Percentiles rank a stretch among this genome's conserved stretches.
phyloP scores from a whole-genome alignment of 2,329 filamentous ascomycete species.

The Aspergillus pseudonomiae region DNA sequence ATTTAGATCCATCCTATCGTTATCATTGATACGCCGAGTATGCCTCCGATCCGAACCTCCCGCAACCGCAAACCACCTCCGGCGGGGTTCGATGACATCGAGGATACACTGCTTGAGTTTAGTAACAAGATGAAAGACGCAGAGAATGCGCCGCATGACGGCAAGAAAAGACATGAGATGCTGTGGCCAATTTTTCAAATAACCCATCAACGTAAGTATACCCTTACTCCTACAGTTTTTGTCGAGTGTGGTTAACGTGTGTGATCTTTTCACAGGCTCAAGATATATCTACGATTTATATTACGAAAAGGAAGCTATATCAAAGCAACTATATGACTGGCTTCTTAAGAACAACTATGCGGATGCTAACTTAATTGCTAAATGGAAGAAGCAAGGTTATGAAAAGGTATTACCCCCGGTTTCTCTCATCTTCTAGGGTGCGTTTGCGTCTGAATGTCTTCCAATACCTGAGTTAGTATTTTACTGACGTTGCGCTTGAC shows the following conservation, averaged over 20 bases:
- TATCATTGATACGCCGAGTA: slow-evolving; percentile 32
- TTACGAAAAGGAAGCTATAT: slow-evolving; percentile 96
- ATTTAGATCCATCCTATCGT: background rate
- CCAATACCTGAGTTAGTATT: background rate
- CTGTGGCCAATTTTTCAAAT: slow-evolving; percentile 99
- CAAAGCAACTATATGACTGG: slow-evolving; percentile 90
- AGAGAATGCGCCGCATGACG: slow-evolving; percentile 78
- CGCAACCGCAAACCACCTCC: slow-evolving; percentile 66
- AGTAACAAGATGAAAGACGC: slow-evolving; percentile 74
- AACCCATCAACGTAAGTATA: slow-evolving; percentile 75
- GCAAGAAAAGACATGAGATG: slow-evolving; percentile 86
- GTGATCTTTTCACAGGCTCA: slow-evolving; percentile 49
- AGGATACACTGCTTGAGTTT: slow-evolving; percentile 69
- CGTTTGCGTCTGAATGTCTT: background rate
- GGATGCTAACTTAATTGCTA: slow-evolving; percentile 92
- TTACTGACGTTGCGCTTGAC: background rate
- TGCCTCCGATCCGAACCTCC: slow-evolving; percentile 64
- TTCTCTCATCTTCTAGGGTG: background rate
- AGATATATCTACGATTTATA: slow-evolving; percentile 97
- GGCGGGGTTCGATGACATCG: slow-evolving; percentile 68
- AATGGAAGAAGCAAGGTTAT: slow-evolving; percentile 99
- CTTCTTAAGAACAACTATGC: slow-evolving; percentile 95
- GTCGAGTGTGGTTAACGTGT: background rate
- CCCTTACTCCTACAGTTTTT: background rate
- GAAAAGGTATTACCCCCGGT: slow-evolving; percentile 70